Base-by-base conservation (phyloP, 2,329 filamentous ascomycete species). In the Phaeosphaeriaceae sp. region DNA sequence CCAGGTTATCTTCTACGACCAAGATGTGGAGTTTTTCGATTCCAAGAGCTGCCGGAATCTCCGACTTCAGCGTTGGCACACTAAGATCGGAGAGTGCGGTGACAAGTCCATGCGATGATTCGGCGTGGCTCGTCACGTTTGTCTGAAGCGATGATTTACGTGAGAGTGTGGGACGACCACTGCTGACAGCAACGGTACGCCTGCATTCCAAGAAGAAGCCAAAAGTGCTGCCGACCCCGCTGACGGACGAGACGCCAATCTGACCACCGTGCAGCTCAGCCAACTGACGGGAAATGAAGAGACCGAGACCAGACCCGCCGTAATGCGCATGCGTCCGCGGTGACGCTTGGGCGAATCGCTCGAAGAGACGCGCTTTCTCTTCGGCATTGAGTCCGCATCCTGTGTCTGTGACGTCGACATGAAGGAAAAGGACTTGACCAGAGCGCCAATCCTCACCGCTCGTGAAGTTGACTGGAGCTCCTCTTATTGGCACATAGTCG, bases 1-100 rank as follows among this genome's bases (percentile, higher is more conserved):
- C 67, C 7, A 76, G 52, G 31, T 78, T 78, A 45, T 78, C 76
- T 59, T 78, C 76, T 2, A 78, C 76, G 3, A 76, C 62, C 1
- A 76, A 63, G 25, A 76, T 60, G 42, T 73, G 67, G 1, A 76
- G 62, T 13, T 60, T 53, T 1, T 53, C 27, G 17, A 48, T 20
- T 41, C 56, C 22, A 13, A 25, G 1, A 7, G 33, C 7, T 7
- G 21, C 7, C 13, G 13, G 33, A n/a, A 13, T 10, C 41, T 36
- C 5, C 27, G 33, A 42, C 36, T 21, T 52, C 56, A 13, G 21
- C 48, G 7, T 58, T 41, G 20, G 21, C 9, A 48, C 47, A 1
- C 56, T 48, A 33, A 51, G 25, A 2, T 48, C 50, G 36, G 58
- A 49, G 13, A 61, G 53, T n/a, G 61, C 58, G 1, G 57, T 57